phyloP scores from a whole-genome alignment of 2,329 filamentous ascomycete species.

The Aspergillus sp. region DNA sequence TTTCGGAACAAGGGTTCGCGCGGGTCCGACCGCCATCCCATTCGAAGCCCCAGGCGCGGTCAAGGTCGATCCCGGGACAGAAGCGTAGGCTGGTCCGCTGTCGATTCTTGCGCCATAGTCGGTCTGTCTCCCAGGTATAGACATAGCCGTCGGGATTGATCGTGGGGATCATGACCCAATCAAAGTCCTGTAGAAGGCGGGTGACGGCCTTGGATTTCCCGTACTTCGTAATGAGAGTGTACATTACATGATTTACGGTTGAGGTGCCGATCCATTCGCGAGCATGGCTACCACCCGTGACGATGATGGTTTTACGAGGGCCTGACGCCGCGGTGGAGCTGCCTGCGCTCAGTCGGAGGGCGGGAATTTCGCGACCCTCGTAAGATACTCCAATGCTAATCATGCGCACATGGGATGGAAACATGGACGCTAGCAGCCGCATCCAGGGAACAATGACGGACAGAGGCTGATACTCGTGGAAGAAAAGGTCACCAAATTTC shows the following conservation, averaged over 20 bases:
- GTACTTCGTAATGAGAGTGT: constrained; percentile 81
- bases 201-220: constrained; percentile 71
- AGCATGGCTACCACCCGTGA: constrained; percentile 86
- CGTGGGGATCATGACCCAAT: constrained; percentile 84
- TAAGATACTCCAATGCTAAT: constrained; percentile 80
- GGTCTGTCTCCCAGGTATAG: constrained; percentile 88
- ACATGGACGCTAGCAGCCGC: constrained; percentile 84
- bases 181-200: constrained; percentile 77
- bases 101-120: constrained; percentile 89
- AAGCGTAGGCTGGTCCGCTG: constrained; percentile 80
- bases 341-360: constrained; percentile 70
- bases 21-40: constrained; percentile 71
- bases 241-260: constrained; percentile 87
- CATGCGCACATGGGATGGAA: constrained; percentile 73
- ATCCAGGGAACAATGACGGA: constrained; percentile 89
- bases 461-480: constrained; percentile 86
- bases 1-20: constrained; percentile 85
- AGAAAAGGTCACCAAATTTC: constrained; percentile 69
- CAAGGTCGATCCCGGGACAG: constrained; percentile 85
- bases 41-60: constrained; percentile 80
- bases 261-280: constrained; percentile 95
- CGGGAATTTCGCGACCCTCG: constrained; percentile 83
- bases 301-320: constrained; percentile 72
- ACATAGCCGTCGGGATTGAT: constrained; percentile 93
- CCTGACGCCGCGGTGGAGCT: constrained; percentile 49